These are phyloP conservation scores for Haberlea rhodopensis DNA, from an alignment of 257 asterid genomes.

Conservation along the genomic window DNA sequence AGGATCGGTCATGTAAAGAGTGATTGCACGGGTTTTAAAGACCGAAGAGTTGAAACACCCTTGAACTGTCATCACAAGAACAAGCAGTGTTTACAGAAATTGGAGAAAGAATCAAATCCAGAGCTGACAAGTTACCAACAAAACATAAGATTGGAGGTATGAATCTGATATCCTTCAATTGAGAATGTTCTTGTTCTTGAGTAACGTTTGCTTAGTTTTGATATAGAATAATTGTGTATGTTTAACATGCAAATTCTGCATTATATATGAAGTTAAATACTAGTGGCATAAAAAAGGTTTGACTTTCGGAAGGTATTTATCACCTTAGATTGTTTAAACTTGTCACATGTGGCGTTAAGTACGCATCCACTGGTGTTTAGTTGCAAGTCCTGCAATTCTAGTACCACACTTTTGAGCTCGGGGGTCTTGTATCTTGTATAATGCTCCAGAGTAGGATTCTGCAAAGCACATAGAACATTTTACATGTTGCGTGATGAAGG, in stretches of 20 bases:
- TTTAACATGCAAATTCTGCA: too few relatives aligned
- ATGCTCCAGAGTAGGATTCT: constrained; percentile 84
- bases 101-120: background rate
- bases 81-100: constrained; percentile 10
- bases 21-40: constrained; percentile 45
- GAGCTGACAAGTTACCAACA: too few relatives aligned
- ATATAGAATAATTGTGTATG: too few relatives aligned
- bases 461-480: constrained; percentile 31
- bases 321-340: constrained; percentile 85
- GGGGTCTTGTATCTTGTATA: constrained; percentile 59
- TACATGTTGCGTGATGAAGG: background rate
- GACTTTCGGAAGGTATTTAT: too few relatives aligned
- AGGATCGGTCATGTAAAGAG: constrained; percentile 43
- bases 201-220: background rate
- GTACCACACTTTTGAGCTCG: constrained; percentile 57
- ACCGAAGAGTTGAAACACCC: constrained; percentile 60
- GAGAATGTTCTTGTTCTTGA: background rate
- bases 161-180: too few relatives aligned
- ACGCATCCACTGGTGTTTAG: constrained; percentile 48
- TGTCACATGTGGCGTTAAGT: constrained; percentile 66
- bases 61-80: constrained; percentile 59
- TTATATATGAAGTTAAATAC: too few relatives aligned
- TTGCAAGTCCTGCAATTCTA: constrained; percentile 68
- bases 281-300: too few relatives aligned
- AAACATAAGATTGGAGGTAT: too few relatives aligned